phyloP scores from a whole-genome alignment of 257 asterid genomes.

The Solanum tarijense region DNA sequence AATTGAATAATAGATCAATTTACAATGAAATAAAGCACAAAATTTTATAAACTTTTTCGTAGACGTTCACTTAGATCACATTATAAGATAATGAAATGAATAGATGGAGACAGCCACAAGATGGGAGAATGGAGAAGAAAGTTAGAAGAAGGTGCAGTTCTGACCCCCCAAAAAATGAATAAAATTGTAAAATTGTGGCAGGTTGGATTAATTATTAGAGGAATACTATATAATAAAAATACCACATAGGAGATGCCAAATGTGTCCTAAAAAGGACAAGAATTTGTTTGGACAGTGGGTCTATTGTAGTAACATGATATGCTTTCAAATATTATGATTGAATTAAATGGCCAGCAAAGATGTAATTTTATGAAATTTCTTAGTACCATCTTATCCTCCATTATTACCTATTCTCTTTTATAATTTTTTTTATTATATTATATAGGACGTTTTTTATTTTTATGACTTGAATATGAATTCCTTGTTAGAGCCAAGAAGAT shows the following conservation, averaged over 20 bases:
- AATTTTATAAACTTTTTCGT: not conserved
- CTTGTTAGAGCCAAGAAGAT: not conserved
- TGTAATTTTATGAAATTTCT: not conserved
- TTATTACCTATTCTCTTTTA: not conserved
- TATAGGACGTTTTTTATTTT: not conserved
- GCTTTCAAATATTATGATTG: conserved; percentile 8
- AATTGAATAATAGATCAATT: not conserved
- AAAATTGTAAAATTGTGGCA: not conserved
- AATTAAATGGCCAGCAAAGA: conserved; percentile 5
- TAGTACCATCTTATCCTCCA: not conserved
- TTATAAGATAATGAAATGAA: not conserved
- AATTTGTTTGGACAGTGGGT: conserved; percentile 7
- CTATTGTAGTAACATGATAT: conserved; percentile 20
- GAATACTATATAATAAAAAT: conserved; percentile 1
- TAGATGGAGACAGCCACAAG: not conserved
- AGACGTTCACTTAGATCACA: not conserved
- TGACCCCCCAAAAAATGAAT: not conserved
- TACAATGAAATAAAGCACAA: rapidly evolving
- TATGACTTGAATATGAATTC: not conserved
- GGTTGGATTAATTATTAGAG: not conserved
- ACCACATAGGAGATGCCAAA: conserved; percentile 13
- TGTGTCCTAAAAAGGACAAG: conserved; percentile 9
- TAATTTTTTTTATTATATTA: not conserved
- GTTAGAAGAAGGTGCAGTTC: not conserved
- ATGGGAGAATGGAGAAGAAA: not conserved